Conservation (phyloP, 2,329 filamentous ascomycete species). For the Penicillium sp. region DNA sequence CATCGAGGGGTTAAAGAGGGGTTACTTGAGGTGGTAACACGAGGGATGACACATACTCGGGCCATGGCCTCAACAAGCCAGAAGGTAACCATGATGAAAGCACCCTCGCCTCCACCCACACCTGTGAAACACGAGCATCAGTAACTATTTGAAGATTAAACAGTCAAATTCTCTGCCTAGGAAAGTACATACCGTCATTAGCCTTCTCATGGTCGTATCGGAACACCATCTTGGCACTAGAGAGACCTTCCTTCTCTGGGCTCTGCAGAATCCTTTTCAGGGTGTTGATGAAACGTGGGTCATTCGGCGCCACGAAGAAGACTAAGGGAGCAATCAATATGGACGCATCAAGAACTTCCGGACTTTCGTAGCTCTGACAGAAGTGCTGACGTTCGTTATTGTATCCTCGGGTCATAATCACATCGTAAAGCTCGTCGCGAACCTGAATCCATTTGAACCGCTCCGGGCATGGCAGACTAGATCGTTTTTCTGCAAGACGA, state of each 20-base stretch:
- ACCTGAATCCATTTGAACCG: slow-evolving; percentile 65
- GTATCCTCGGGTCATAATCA: slow-evolving; percentile 77
- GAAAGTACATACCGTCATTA: slow-evolving; percentile 61
- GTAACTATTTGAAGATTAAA: slow-evolving; percentile 5
- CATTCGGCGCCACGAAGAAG: slow-evolving; percentile 77
- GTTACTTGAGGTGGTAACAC: neutral
- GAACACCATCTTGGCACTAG: slow-evolving; percentile 73
- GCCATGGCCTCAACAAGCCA: slow-evolving; percentile 80
- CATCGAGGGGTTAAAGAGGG: neutral
- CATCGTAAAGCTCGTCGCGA: slow-evolving; percentile 69
- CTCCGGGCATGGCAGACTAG: slow-evolving; percentile 71
- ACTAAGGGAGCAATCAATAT: slow-evolving; percentile 76
- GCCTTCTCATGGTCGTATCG: slow-evolving; percentile 70
- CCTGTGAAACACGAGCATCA: slow-evolving; percentile 46
- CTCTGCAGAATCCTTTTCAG: slow-evolving; percentile 70
- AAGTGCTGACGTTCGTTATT: slow-evolving; percentile 70
- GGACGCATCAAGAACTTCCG: slow-evolving; percentile 69
- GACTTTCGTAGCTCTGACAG: slow-evolving; percentile 73
- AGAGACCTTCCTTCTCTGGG: slow-evolving; percentile 73
- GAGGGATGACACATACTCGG: slow-evolving; percentile 54
- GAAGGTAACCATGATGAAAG: slow-evolving; percentile 80
- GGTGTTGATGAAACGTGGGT: slow-evolving; percentile 72
- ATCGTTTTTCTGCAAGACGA: slow-evolving; percentile 70
- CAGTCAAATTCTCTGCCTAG: neutral
- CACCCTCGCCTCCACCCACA: slow-evolving; percentile 72